These are phyloP conservation scores for Triticum urartu DNA, from an alignment of 176 grass and related monocot genomes.

Conservation along the genomic window DNA sequence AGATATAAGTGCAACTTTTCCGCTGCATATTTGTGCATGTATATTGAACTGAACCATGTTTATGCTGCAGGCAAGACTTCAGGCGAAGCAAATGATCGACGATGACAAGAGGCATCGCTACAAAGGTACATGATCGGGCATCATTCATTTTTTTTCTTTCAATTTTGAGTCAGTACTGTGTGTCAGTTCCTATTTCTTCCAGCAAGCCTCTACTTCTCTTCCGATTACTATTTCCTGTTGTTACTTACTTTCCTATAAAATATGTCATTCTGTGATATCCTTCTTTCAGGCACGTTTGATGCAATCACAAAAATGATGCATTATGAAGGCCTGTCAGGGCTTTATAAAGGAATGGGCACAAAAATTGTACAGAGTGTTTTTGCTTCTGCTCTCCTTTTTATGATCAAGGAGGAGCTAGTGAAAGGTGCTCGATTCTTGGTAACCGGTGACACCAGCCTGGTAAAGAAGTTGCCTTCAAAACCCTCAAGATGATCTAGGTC, in stretches of 20 bases:
- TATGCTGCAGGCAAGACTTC: conserved; percentile 76
- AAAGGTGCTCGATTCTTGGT: conserved; percentile 80
- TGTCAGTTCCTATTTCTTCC: not conserved
- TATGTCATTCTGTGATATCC: not conserved
- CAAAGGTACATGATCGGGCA: conserved; percentile 45
- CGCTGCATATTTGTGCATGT: not conserved
- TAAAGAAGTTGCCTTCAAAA: conserved; percentile 52
- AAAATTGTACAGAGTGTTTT: conserved; percentile 97
- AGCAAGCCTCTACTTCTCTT: not conserved
- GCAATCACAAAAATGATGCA: conserved; percentile 77
- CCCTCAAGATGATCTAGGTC: conserved; percentile 34
- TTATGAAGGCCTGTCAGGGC: conserved; percentile 64
- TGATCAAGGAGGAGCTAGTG: conserved; percentile 97
- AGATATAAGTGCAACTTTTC: not conserved
- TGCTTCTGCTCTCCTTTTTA: conserved; percentile 92
- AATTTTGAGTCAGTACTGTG: not conserved
- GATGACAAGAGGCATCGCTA: conserved; percentile 74
- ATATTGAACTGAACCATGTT: not conserved
- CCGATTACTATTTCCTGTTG: not conserved
- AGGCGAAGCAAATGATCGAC: conserved; percentile 54
- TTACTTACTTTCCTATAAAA: not conserved
- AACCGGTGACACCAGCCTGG: conserved; percentile 48
- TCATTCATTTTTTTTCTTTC: not conserved
- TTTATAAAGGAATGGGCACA: conserved; percentile 98
- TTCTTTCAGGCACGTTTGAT: conserved; percentile 76